Evolutionary conservation across 2,329 filamentous ascomycete genomes (phyloP).

Genomic region (Diaporthe aspalathi): DNA sequence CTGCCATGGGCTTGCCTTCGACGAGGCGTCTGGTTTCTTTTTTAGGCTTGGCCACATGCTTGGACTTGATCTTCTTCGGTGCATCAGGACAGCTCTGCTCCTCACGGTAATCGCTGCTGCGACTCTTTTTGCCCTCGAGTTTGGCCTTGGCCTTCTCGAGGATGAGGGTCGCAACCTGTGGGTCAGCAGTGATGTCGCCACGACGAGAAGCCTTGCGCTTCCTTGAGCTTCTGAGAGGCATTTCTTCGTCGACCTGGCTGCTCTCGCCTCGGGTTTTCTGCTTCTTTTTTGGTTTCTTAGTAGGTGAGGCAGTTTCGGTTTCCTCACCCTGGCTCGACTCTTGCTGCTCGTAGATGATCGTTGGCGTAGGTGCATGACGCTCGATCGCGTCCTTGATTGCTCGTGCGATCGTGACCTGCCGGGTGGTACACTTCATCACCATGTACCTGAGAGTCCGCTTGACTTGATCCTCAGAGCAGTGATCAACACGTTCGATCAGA

Average conservation of each 20-base stretch:
- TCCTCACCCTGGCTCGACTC: not conserved
- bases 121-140: no score
- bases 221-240: not conserved
- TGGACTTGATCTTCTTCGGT: no score
- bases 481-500: not conserved
- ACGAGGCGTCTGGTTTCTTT: no score
- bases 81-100: no score
- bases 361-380: not conserved
- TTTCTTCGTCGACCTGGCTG: not conserved
- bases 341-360: not conserved
- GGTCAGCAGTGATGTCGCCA: not conserved
- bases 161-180: not conserved
- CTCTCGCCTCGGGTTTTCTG: not conserved
- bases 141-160: not conserved
- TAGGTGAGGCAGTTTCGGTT: rapidly evolving
- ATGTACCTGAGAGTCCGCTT: not conserved
- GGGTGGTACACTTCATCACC: not conserved
- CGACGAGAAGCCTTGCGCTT: not conserved
- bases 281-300: not conserved
- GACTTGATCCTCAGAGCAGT: not conserved
- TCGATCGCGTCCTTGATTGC: not conserved
- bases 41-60: no score
- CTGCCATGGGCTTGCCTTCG: no score
- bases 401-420: not conserved
- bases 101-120: no score